phyloP scores from a whole-genome alignment of 495 filamentous ascomycete genomes.

The Neurospora africana region DNA sequence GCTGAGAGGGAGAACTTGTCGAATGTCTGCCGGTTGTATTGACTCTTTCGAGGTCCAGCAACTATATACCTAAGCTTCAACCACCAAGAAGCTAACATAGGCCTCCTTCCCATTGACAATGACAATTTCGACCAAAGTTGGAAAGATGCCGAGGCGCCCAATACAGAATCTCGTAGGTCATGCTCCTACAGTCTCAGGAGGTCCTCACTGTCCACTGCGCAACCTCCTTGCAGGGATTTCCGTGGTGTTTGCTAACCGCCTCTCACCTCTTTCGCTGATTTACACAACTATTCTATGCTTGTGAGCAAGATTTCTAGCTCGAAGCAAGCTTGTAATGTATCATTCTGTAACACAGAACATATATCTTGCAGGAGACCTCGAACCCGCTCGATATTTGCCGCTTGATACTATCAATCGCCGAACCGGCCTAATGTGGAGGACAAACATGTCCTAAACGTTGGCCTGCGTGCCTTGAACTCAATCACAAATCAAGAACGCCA shows the following conservation, averaged over 20 bases:
- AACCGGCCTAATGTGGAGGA: neutral
- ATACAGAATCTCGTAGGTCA: neutral
- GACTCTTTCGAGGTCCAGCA: neutral
- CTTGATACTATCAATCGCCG: neutral
- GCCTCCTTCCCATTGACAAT: neutral
- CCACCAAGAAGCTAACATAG: neutral
- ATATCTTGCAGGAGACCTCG: neutral
- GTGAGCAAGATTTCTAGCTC: no score
- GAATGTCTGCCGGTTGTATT: neutral
- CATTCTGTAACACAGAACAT: neutral
- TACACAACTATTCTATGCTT: no score
- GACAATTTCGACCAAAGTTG: no score
- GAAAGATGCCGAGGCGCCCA: neutral
- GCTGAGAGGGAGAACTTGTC: neutral
- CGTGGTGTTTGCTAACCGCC: neutral
- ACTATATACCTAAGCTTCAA: neutral
- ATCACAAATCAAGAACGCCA: neutral
- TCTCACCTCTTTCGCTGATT: neutral
- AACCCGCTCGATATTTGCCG: neutral
- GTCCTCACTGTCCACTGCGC: neutral
- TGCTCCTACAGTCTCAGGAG: neutral
- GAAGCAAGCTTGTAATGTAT: neutral
- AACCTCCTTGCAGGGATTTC: neutral
- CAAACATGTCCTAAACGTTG: neutral
- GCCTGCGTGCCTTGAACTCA: neutral